Evolutionary conservation across 495 filamentous ascomycete species (phyloP).

Genomic region (Emericellopsis terricola): DNA sequence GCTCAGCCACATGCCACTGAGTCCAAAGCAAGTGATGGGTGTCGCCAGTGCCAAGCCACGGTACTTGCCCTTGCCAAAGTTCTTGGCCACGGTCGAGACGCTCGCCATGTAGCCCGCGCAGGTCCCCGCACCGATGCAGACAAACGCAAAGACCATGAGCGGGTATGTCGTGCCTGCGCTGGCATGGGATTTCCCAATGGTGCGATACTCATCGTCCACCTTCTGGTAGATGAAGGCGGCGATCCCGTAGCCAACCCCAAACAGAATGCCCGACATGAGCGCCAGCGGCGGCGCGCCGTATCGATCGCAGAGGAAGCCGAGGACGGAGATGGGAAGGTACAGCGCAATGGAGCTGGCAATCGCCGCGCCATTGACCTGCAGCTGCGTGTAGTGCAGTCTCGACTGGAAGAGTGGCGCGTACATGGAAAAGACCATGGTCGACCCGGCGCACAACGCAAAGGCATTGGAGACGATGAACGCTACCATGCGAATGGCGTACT

Average conservation of each 20-base stretch:
- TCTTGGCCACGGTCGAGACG: constrained; percentile 91
- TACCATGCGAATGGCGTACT: constrained; percentile 13
- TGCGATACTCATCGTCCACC: constrained; percentile 32
- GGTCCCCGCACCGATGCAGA: constrained; percentile 63
- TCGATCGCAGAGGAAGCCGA: constrained; percentile 82
- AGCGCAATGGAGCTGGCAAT: constrained; percentile 70
- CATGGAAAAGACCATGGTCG: constrained; percentile 73
- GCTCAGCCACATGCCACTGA: constrained; percentile 89
- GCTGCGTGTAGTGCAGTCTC: constrained; percentile 68
- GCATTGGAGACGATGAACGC: constrained; percentile 23
- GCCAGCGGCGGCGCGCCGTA: constrained; percentile 60
- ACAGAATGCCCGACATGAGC: constrained; percentile 49
- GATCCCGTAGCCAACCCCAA: constrained; percentile 65
- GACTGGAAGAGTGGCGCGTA: constrained; percentile 80
- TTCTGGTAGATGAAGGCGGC: constrained; percentile 62
- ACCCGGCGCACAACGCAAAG: constrained; percentile 56
- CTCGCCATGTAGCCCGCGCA: constrained; percentile 72
- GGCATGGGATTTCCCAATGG: constrained; percentile 6
- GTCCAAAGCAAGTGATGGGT: constrained; percentile 81
- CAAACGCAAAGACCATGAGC: constrained; percentile 72
- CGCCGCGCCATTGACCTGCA: constrained; percentile 76
- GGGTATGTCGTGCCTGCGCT: constrained; percentile 39
- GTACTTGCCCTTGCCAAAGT: constrained; percentile 76
- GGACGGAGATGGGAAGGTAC: constrained; percentile 77
- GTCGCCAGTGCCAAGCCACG: constrained; percentile 76